A percentile compares a stretch with the other conserved stretches of the same genome.
These are phyloP conservation scores for Aspergillus alliaceus DNA, from an alignment of 2,329 filamentous ascomycete genomes.

Conservation along the genomic window DNA sequence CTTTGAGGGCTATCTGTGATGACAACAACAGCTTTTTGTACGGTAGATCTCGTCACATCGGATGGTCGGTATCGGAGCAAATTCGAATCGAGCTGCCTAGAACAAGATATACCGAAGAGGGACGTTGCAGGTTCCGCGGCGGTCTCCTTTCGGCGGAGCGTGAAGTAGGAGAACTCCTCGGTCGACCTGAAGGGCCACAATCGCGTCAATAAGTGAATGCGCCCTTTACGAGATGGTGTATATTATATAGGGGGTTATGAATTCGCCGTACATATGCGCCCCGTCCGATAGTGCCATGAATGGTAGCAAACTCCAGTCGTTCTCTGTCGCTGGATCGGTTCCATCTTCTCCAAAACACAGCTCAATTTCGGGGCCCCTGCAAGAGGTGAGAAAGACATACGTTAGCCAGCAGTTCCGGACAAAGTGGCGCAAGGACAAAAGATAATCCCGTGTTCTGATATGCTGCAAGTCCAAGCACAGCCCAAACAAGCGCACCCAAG, in stretches of 20 bases:
- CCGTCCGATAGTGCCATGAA: constrained; percentile 98
- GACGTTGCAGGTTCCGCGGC: constrained; percentile 63
- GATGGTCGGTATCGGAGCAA: constrained; percentile 74
- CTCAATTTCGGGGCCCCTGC: constrained; percentile 86
- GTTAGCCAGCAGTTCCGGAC: not conserved
- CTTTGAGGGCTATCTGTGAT: constrained; percentile 87
- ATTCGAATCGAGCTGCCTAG: constrained; percentile 81
- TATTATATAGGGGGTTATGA: not conserved
- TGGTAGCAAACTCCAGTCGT: constrained; percentile 87
- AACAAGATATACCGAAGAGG: constrained; percentile 94
- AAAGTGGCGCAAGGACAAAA: not conserved
- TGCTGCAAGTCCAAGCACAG: not conserved
- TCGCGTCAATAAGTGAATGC: constrained; percentile 12
- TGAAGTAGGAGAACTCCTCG: constrained; percentile 99
- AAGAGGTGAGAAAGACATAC: not conserved
- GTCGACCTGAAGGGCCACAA: constrained; percentile 59
- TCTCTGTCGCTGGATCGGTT: constrained; percentile 74
- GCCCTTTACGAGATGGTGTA: constrained; percentile 1
- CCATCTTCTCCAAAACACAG: constrained; percentile 82
- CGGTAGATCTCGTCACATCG: constrained; percentile 94
- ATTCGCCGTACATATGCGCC: constrained; percentile 73
- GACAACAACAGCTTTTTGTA: constrained; percentile 96
- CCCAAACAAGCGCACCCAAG: not conserved
- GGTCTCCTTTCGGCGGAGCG: constrained; percentile 64
- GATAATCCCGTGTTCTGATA: not conserved